phyloP scores from a whole-genome alignment of 768 basidiomycete genomes.

The Cytidiella melzeri region DNA sequence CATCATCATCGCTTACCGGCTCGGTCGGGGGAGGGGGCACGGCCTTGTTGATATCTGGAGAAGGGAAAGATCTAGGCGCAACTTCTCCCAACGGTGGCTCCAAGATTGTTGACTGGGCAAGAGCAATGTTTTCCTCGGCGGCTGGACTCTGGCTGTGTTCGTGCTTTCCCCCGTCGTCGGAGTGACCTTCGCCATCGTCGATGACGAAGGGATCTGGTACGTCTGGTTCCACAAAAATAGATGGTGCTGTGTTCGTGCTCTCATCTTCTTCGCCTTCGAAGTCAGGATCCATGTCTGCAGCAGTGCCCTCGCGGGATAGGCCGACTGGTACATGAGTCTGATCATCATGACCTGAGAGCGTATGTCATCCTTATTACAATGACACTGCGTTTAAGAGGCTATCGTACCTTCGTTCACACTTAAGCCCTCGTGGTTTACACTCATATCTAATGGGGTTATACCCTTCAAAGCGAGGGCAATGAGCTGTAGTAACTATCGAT shows the following conservation, averaged over 20 bases:
- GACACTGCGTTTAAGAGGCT: no score
- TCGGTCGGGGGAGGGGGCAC: conserved; percentile 42
- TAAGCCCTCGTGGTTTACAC: no score
- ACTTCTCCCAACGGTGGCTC: conserved; percentile 17
- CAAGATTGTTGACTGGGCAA: conserved; percentile 25
- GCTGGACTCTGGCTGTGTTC: conserved; percentile 22
- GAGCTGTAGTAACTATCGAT: no score
- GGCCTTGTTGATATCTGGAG: conserved; percentile 47
- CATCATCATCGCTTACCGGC: conserved; percentile 25
- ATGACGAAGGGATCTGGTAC: conserved; percentile 58
- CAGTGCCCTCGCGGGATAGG: no score
- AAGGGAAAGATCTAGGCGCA: conserved; percentile 16
- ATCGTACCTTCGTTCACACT: no score
- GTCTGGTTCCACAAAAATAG: conserved; percentile 35
- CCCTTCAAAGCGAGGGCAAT: no score
- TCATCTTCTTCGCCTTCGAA: not conserved
- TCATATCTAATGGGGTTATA: no score
- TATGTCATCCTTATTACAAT: no score
- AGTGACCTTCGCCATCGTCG: conserved; percentile 36
- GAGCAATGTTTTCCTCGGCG: conserved; percentile 39
- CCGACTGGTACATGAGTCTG: no score
- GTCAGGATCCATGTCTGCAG: not conserved
- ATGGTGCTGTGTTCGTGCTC: not conserved
- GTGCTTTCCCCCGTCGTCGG: conserved; percentile 24
- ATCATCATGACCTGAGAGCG: no score